Evolutionary conservation across 2,329 filamentous ascomycete genomes (phyloP).

Genomic region (Rugonectria rugulosa): DNA sequence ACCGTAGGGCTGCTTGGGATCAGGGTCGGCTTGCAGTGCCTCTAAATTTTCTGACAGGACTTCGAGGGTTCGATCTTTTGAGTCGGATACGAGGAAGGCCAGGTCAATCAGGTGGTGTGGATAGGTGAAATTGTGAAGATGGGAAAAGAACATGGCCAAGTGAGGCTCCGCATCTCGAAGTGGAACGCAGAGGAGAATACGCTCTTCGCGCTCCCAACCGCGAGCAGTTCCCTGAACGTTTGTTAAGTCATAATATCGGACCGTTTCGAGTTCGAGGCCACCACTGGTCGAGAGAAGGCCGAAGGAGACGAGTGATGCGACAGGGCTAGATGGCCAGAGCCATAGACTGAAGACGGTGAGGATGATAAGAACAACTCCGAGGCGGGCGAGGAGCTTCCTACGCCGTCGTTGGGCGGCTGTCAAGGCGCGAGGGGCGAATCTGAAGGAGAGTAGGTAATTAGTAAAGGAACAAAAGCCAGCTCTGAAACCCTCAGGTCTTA

Average conservation of each 20-base stretch:
- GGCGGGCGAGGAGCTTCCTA: constrained; percentile 73
- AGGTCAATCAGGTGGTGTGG: constrained; percentile 96
- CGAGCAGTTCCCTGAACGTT: constrained; percentile 90
- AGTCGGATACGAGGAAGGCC: constrained; percentile 96
- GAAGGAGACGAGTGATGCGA: constrained; percentile 70
- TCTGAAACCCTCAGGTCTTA: constrained; percentile 51
- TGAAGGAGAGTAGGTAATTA: constrained; percentile 28
- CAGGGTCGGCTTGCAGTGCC: constrained; percentile 79
- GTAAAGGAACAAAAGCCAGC: constrained; percentile 1
- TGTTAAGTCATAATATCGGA: constrained; percentile 95
- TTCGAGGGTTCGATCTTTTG: constrained; percentile 86
- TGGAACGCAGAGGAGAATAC: constrained; percentile 93
- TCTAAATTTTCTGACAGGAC: constrained; percentile 79
- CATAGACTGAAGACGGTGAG: constrained; percentile 76
- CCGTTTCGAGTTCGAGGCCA: constrained; percentile 86
- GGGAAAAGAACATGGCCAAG: constrained; percentile 98
- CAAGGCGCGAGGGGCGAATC: constrained; percentile 82
- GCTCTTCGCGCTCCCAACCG: constrained; percentile 96
- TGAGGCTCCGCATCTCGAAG: constrained; percentile 92
- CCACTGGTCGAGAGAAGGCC: constrained; percentile 73
- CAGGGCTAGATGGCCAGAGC: constrained; percentile 72
- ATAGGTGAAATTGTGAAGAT: constrained; percentile 95
- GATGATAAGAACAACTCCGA: constrained; percentile 66
- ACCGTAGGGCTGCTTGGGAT: constrained; percentile 84
- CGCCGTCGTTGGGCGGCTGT: constrained; percentile 75